Percentiles rank a stretch among this genome's conserved stretches.
phyloP scores from a whole-genome alignment of 768 basidiomycete genomes.

The Boletellus emodensis region DNA sequence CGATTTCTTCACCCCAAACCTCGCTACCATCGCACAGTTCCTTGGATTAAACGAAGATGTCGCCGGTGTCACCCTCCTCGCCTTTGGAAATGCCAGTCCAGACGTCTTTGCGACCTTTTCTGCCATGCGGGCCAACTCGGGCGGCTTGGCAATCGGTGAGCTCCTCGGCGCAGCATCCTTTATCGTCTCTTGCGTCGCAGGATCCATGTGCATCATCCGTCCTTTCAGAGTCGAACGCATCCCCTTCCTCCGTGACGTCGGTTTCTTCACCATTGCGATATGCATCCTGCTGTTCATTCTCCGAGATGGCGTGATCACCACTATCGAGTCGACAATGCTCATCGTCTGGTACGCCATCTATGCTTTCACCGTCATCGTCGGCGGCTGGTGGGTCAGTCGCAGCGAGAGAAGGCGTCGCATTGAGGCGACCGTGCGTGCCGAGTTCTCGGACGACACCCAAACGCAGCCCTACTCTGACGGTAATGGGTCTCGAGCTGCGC shows the following conservation, averaged over 20 bases:
- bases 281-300: slow-evolving; percentile 71
- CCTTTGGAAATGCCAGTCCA: slow-evolving; percentile 96
- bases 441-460: slow-evolving; percentile 47
- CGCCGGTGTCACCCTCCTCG: slow-evolving; percentile 94
- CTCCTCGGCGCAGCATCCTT: slow-evolving; percentile 93
- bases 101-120: slow-evolving; percentile 96
- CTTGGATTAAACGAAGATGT: slow-evolving; percentile 90
- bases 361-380: slow-evolving; percentile 68
- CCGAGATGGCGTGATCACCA: slow-evolving; percentile 64
- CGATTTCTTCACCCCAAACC: slow-evolving; percentile 97
- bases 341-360: slow-evolving; percentile 74
- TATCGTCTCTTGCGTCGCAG: slow-evolving; percentile 94
- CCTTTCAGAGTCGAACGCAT: slow-evolving; percentile 81
- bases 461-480: slow-evolving; percentile 60
- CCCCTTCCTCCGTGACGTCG: slow-evolving; percentile 90
- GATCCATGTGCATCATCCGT: slow-evolving; percentile 96
- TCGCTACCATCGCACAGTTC: slow-evolving; percentile 81
- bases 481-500: slow-evolving; percentile 37
- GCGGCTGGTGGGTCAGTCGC: slow-evolving; percentile 71
- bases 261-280: slow-evolving; percentile 89
- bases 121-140: slow-evolving; percentile 81
- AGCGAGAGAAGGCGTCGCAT: slow-evolving; percentile 42
- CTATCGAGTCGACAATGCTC: slow-evolving; percentile 70
- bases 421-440: slow-evolving; percentile 54
- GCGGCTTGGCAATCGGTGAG: slow-evolving; percentile 90